These are phyloP conservation scores for Claviceps quebecensis DNA, from an alignment of 2,329 filamentous ascomycete genomes.

Conservation along the genomic window DNA sequence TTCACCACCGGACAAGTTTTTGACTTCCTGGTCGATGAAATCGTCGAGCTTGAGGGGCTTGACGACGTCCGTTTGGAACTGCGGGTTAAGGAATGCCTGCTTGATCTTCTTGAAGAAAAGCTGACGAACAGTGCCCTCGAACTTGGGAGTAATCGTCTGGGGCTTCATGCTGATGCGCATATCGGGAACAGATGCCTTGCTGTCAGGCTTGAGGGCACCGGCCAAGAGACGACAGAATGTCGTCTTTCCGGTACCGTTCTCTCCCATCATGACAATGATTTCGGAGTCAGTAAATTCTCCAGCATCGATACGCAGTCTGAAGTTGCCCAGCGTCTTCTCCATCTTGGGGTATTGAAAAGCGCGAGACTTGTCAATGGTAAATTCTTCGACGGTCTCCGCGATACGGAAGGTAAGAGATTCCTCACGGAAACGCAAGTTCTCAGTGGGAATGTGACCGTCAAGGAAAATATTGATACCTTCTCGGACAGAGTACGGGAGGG, in stretches of 20 bases:
- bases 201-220: constrained; percentile 84
- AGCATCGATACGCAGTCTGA: constrained; percentile 67
- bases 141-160: constrained; percentile 98
- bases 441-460: constrained; percentile 92
- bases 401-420: constrained; percentile 95
- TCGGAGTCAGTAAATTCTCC: constrained; percentile 95
- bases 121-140: constrained; percentile 89
- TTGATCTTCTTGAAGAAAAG: constrained; percentile 99
- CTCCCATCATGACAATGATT: constrained; percentile 99
- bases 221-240: constrained; percentile 96
- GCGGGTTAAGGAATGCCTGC: constrained; percentile 84
- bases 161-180: constrained; percentile 99
- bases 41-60: constrained; percentile 98
- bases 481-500: constrained; percentile 84
- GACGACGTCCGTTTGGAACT: constrained; percentile 99
- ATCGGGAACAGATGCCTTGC: constrained; percentile 60
- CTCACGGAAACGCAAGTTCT: constrained; percentile 96
- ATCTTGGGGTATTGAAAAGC: constrained; percentile 80
- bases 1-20: constrained; percentile 98
- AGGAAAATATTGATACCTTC: constrained; percentile 99
- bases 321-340: constrained; percentile 83
- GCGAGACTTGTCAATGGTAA: constrained; percentile 67
- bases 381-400: constrained; percentile 78
- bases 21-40: constrained; percentile 98
- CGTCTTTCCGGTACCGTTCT: constrained; percentile 98